These are phyloP conservation scores for Dictyostelium citrinum DNA, from an alignment of 78 protist genomes.

Conservation along the genomic window DNA sequence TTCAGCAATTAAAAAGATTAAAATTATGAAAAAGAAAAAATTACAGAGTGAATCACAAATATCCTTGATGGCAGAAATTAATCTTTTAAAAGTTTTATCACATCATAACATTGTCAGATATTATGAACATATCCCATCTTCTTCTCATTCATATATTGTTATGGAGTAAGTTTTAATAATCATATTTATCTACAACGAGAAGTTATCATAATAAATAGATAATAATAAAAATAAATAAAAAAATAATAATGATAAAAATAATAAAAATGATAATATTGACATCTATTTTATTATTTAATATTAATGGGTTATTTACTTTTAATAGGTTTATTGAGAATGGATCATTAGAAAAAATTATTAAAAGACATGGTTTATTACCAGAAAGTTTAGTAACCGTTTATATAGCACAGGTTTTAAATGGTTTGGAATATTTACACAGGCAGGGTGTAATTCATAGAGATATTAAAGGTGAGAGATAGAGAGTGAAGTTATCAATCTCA, in stretches of 20 bases:
- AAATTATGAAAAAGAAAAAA: slow-evolving; percentile 33
- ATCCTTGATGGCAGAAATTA: slow-evolving; percentile 84
- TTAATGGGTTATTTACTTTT: too few species aligned
- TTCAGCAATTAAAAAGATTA: slow-evolving; percentile 79
- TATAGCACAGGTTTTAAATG: slow-evolving; percentile 90
- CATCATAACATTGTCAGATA: slow-evolving; percentile 92
- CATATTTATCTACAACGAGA: too few species aligned
- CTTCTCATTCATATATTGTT: slow-evolving; percentile 87
- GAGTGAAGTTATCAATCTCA: too few species aligned
- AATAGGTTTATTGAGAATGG: slow-evolving; percentile 91
- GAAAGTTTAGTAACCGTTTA: slow-evolving; percentile 91
- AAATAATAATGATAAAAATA: neutral
- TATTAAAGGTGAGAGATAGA: slow-evolving; percentile 65
- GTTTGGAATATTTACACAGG: slow-evolving; percentile 89
- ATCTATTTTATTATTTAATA: too few species aligned
- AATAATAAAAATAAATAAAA: neutral
- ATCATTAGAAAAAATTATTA: slow-evolving; percentile 87
- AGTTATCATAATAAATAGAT: too few species aligned
- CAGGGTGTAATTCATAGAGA: slow-evolving; percentile 90
- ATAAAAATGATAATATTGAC: too few species aligned
- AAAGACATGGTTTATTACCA: slow-evolving; percentile 91
- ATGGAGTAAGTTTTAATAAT: slow-evolving; percentile 87
- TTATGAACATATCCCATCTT: slow-evolving; percentile 44
- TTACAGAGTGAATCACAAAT: slow-evolving; percentile 43
- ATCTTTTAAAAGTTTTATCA: slow-evolving; percentile 79